Evolutionary conservation across 2,329 filamentous ascomycete genomes (phyloP), one percentile per base, ranked within the genome.

Genomic region (Alternaria arborescens): DNA sequence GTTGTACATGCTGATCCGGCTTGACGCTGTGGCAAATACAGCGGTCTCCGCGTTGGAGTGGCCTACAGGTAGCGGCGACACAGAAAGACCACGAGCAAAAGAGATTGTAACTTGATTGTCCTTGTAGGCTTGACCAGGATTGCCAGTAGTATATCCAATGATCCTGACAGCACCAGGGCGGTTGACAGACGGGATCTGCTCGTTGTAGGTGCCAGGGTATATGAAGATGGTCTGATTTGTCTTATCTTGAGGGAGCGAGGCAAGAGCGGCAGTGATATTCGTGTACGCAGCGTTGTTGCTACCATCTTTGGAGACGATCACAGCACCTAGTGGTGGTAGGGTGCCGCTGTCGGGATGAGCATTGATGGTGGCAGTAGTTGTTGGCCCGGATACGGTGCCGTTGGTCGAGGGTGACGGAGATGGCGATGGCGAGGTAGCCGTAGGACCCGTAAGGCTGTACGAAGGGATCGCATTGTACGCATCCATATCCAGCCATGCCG

Each of bases 161-260:
- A 87, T 82, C 55, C 82, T 84, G 28, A 88, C 79, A 44, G 81
- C 75, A 5, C 83, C 84, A 8, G 73, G 75, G 42, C 84, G 80
- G 1, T 78, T 65, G 4, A 82, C 75, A 28, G 88, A 79, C 58
- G 82, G 82, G 26, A 88, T 83, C 69, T 88, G 86, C 70, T 88
- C 86, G 3, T 75, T 77, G 78, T 89, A 88, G 30, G 83, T 86
- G 11, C 86, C 86, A 4, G 82, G 71, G 64, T 85, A 74, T 71
- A 90, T 83, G 77, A 89, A 89, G 74, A 90, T 86, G 63, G 83
- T 85, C 58, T 87, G 85, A 1, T 79, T 79, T 1, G 75, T 69
- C 26, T 68, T 68, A 20, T 79, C 77, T 3, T 68, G 71, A 1
- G 78, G 77, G 8, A 79, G 64, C n/a, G 75, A 75, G 5, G 75